Percentiles rank a stretch among this genome's conserved stretches.
Conservation (phyloP, 2,329 filamentous ascomycete genomes). For the Alternaria postmessia region DNA sequence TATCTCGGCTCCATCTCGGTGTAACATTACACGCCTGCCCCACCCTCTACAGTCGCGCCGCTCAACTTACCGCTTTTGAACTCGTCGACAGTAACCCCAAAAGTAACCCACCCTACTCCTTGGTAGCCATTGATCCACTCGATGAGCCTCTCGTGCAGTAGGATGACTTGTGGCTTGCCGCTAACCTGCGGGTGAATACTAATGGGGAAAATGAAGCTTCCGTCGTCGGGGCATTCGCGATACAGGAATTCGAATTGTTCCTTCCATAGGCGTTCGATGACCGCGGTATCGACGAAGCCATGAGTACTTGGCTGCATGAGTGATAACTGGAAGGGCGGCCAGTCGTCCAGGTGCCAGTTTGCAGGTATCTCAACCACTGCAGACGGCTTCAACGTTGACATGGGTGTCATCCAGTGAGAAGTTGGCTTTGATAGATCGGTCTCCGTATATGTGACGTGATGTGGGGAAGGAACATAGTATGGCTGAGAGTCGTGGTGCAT, state of each 20-base stretch:
- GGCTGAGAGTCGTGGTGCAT: slow-evolving; percentile 60
- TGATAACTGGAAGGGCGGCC: slow-evolving; percentile 54
- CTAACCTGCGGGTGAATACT: slow-evolving; percentile 59
- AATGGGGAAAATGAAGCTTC: slow-evolving; percentile 58
- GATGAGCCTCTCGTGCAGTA: slow-evolving; percentile 59
- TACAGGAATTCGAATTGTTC: slow-evolving; percentile 59
- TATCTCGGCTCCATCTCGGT: neutral
- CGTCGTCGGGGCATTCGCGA: slow-evolving; percentile 50
- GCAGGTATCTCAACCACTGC: slow-evolving; percentile 57
- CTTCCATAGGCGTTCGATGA: slow-evolving; percentile 56
- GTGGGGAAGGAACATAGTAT: slow-evolving; percentile 45
- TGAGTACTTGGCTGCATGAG: slow-evolving; percentile 63
- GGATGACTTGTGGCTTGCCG: slow-evolving; percentile 57
- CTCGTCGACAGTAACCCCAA: slow-evolving; percentile 49
- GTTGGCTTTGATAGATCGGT: slow-evolving; percentile 45
- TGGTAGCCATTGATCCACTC: slow-evolving; percentile 57
- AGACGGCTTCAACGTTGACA: slow-evolving; percentile 40
- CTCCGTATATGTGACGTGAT: slow-evolving; percentile 55
- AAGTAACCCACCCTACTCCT: slow-evolving; percentile 55
- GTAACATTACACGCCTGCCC: slow-evolving; percentile 25
- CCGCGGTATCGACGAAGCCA: slow-evolving; percentile 54
- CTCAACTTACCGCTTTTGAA: slow-evolving; percentile 45
- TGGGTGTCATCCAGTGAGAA: slow-evolving; percentile 51
- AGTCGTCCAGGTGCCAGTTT: slow-evolving; percentile 61
- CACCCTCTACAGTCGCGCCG: slow-evolving; percentile 47